Evolutionary conservation across 176 grass and related monocot genomes (phyloP), one percentile per base, ranked within the genome.

Genomic region (Oryza longistaminata): DNA sequence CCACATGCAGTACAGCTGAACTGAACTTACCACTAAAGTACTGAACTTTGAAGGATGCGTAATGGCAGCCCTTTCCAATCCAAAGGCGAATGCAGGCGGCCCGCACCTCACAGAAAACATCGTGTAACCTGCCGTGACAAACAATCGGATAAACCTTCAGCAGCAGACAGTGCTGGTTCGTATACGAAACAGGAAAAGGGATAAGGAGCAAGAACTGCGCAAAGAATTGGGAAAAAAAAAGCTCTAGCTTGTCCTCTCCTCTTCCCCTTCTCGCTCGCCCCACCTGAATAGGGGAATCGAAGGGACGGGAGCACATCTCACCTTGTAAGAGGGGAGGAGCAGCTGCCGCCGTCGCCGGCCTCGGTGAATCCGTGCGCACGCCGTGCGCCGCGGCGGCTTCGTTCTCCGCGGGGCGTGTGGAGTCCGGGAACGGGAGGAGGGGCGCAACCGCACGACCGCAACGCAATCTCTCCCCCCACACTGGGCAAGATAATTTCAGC

Each of bases 21-120:
- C 74, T 79, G 29, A 71, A 50, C 89, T 83, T 49, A 90, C 88
- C 88, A 90, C 88, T 34, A 89, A 46, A 82, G 66, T 81, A 66
- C 44, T 77, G 73, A 86, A 82, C 58, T 90, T 90, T 65, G n/a
- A 68, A 60, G 68, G 67, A 58, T 75, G 77, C 42, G 43, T 8
- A 39, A 58, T 4, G 27, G 17, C 9, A 58, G 10, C 4, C 29
- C 24, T 26, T 34, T 45, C 79, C 55, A 75, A 52, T 26, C 37
- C 14, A 27, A 65, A n/a, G 66, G 73, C 37, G 73, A 82, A 82
- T 68, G 83, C 2, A 24, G 80, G 39, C n/a, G 62, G 62, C 16
- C 68, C 77, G 45, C 83, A 90, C 55, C 80, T 87, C 88, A 90
- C 46, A 80, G 58, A 79, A 82, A 87, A 67, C 88, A 87, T 79